Percentiles rank a stretch among this genome's conserved stretches.
Evolutionary conservation across 768 basidiomycete species (phyloP).

Genomic region (Hygrophorus russula): DNA sequence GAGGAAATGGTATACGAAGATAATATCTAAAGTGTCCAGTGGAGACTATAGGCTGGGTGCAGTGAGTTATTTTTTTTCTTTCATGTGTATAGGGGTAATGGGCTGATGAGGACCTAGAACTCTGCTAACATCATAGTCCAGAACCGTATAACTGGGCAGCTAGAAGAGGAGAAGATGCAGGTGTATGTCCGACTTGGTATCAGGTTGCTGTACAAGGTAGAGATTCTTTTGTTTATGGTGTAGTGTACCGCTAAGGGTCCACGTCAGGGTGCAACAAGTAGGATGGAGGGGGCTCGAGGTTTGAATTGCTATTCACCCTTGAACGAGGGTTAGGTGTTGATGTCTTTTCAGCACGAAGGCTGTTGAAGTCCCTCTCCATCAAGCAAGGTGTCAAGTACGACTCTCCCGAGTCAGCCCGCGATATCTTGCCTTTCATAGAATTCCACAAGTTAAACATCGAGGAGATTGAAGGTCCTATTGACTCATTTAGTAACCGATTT

Average conservation of each 20-base stretch:
- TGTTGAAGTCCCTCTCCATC: slow-evolving; percentile 82
- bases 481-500: slow-evolving; percentile 61
- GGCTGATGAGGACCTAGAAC: too few species aligned
- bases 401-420: slow-evolving; percentile 67
- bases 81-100: too few species aligned
- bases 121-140: slow-evolving; percentile 98
- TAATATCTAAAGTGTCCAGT: slow-evolving; percentile 75
- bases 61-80: slow-evolving; percentile 34
- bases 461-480: slow-evolving; percentile 75
- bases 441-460: slow-evolving; percentile 79
- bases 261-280: slow-evolving; percentile 66
- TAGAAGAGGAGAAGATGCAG: slow-evolving; percentile 99
- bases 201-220: slow-evolving; percentile 75
- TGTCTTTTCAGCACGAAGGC: slow-evolving; percentile 44
- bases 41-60: slow-evolving; percentile 89
- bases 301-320: slow-evolving; percentile 13
- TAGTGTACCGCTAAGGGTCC: not conserved
- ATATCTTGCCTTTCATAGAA: slow-evolving; percentile 80
- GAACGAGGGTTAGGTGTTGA: not conserved
- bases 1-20: slow-evolving; percentile 92
- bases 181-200: slow-evolving; percentile 89
- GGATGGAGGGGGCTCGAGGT: slow-evolving; percentile 88
- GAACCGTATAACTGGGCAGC: slow-evolving; percentile 79
- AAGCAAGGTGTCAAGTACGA: slow-evolving; percentile 95
- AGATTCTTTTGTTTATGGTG: not conserved